Evolutionary conservation across 768 basidiomycete genomes (phyloP), one percentile per base, ranked within the genome.

Genomic region (Sistotremastrum niveocremeum): DNA sequence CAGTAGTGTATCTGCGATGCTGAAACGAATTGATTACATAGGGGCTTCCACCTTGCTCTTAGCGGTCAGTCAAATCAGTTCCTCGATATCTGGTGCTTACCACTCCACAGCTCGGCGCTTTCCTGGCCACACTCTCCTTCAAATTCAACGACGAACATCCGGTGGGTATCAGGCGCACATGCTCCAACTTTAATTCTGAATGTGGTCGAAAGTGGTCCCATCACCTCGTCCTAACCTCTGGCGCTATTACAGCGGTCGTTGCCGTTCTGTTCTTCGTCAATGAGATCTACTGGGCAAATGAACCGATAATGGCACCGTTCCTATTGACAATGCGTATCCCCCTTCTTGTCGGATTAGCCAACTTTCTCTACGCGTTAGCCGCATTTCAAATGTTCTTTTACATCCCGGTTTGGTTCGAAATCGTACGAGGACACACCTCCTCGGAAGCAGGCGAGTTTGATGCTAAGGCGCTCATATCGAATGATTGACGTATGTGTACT

Each of bases 361-460:
- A 84, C 54, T 81, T 84, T 54, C 70, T 84, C 12, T 83, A 86
- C 7, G 67, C 81, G 8, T 67, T 71, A 4, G 85, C 82, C 60
- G 87, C 84, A 54, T 81, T 88, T 46, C 65, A 77, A 1, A 69
- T 88, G 54, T 81, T 74, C 58, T 88, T 83, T 60, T 86, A 81
- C 61, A 82, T 75, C 61, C 85, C 85, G 5, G 77, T 80, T 59
- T 87, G 82, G 81, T 88, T 87, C 58, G 83, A 87, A 59, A 85
- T 81, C 0, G 85, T 87, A 3, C 66, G 72, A 58, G 56, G 84
- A 30, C 76, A 80, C 9, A 80, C 67, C 44, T 77, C 83, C 12
- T 76, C 81, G 7, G 72, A 70, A 6, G 77, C 81, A 8, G 79
- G 79, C 77, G 52, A 46, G 71, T 59, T 6, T 6, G 4, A 11